Evolutionary conservation across 768 basidiomycete genomes (phyloP), one percentile per base, ranked within the genome.

Genomic region (Obba rivulosa): DNA sequence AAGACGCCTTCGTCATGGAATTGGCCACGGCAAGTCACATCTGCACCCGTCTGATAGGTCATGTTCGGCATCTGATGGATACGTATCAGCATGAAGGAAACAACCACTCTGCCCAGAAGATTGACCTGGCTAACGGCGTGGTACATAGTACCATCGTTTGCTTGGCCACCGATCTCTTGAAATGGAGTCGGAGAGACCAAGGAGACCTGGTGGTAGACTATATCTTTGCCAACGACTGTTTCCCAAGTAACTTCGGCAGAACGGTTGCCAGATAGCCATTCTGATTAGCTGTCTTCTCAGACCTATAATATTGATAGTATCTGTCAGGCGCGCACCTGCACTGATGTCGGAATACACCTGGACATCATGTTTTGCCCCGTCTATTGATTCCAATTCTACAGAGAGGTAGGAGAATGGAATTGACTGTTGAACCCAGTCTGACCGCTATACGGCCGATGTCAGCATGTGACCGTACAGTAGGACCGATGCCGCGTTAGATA

Each of bases 301-400:
- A n/a, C n/a, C n/a, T n/a, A n/a, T n/a, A n/a, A n/a, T n/a, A n/a
- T n/a, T n/a, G n/a, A n/a, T n/a, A n/a, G n/a, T 31, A 31, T 7
- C 13, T 13, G 7, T 31, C 28, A 5, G 13, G 13, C 8, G 48
- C 56, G n/a, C 35, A 69, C 68, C 69, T 52, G 57, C 67, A 41
- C 63, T 69, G 37, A 72, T 64, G 48, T 73, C 71, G 0, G 69
- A 62, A 13, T 31, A 31, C 13, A 13, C 28, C 5, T 31, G 5
- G 5, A 31, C 28, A 31, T 31, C 28, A 31, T 31, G 28, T 13
- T 5, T 7, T 7, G 13, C 5, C 13, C 28, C 28, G 13, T 31
- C 28, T 13, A 13, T 13, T 5, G 28, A 31, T 13, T 5, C 28
- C 28, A 31, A 5, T 31, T 31, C 28, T 13, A 31, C 5, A 13